Conservation (phyloP, 2,329 filamentous ascomycete genomes). For the Colletotrichum simmondsii region DNA sequence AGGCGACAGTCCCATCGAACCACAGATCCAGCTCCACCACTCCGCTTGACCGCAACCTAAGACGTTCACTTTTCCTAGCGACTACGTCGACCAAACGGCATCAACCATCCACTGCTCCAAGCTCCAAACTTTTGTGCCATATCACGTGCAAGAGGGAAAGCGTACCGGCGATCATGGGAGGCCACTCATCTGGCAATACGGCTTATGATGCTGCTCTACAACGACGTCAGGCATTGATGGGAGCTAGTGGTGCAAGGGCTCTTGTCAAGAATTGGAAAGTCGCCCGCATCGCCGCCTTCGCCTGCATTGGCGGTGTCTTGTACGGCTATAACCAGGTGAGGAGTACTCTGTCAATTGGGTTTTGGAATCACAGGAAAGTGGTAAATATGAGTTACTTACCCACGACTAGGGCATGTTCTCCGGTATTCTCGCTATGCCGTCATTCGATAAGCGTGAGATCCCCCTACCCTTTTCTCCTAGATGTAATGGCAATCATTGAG, state of each 20-base stretch:
- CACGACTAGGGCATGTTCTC: conserved; percentile 74
- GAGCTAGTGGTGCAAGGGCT: conserved; percentile 60
- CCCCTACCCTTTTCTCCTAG: neutral
- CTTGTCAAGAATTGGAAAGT: conserved; percentile 70
- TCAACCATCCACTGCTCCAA: neutral
- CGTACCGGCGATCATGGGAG: conserved; percentile 47
- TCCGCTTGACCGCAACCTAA: neutral
- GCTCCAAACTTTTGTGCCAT: neutral
- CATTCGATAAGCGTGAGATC: conserved; percentile 62
- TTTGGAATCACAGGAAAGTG: too few species aligned
- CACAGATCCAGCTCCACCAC: neutral
- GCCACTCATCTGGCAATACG: conserved; percentile 47
- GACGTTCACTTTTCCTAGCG: neutral
- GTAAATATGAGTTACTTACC: neutral
- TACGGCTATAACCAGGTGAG: conserved; percentile 72
- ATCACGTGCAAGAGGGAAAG: neutral
- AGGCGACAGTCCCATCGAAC: conserved; percentile 5
- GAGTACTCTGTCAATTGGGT: conserved; percentile 5
- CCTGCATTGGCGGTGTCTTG: conserved; percentile 70
- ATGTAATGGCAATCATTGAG: neutral
- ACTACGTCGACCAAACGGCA: neutral
- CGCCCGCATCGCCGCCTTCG: conserved; percentile 69
- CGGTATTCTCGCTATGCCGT: conserved; percentile 71
- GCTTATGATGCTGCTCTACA: conserved; percentile 63
- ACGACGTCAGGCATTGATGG: conserved; percentile 65